A percentile compares a stretch with the other conserved stretches of the same genome.
These are phyloP conservation scores for Kazachstania viticola DNA, from an alignment of 805 yeast genomes.

Conservation along the genomic window DNA sequence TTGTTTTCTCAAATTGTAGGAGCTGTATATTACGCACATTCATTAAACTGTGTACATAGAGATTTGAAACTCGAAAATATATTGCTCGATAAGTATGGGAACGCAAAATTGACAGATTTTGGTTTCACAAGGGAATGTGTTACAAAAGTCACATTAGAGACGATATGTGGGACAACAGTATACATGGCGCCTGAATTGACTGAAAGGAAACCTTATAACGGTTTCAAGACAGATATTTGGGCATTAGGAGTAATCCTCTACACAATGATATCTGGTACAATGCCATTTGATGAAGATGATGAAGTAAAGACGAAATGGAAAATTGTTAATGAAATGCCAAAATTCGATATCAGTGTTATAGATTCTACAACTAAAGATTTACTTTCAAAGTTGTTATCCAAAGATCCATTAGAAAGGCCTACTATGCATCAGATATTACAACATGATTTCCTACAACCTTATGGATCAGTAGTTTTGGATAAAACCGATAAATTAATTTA, in stretches of 20 bases:
- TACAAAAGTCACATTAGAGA: constrained; percentile 48
- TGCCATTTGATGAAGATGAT: constrained; percentile 86
- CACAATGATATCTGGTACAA: constrained; percentile 71
- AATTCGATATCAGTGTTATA: constrained; percentile 33
- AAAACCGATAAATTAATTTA: constrained; percentile 28
- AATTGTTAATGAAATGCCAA: constrained; percentile 58
- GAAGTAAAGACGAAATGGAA: constrained; percentile 47
- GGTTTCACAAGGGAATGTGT: constrained; percentile 82
- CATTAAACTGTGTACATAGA: constrained; percentile 68
- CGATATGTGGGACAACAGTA: constrained; percentile 88
- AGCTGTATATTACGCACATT: constrained; percentile 60
- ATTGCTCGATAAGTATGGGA: constrained; percentile 41
- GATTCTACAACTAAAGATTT: constrained; percentile 41
- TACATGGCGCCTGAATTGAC: constrained; percentile 95
- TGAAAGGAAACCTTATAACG: constrained; percentile 57
- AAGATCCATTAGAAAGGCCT: constrained; percentile 58
- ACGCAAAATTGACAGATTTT: constrained; percentile 78
- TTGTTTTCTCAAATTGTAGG: constrained; percentile 53
- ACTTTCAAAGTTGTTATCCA: constrained; percentile 43
- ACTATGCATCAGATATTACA: constrained; percentile 38
- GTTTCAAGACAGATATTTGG: constrained; percentile 82
- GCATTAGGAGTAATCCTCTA: constrained; percentile 80
- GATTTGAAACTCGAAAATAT: constrained; percentile 79
- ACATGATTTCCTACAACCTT: constrained; percentile 39
- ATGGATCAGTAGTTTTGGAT: constrained; percentile 33